Conservation (phyloP, 2,329 filamentous ascomycete genomes). For the Pseudogymnoascus sp. region DNA sequence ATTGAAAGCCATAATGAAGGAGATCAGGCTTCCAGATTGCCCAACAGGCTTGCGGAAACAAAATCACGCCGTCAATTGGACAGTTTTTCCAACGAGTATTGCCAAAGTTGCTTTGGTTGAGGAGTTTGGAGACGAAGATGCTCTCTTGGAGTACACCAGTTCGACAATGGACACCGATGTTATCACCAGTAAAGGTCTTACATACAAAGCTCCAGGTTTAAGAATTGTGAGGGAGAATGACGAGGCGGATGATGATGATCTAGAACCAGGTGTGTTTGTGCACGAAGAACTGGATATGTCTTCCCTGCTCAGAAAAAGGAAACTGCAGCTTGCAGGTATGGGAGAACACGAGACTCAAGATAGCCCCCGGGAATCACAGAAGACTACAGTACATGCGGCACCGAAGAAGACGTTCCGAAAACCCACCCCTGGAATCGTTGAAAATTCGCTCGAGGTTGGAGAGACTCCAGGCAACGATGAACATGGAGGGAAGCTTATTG, state of each 20-base stretch:
- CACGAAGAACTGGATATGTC: conserved; percentile 27
- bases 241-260: conserved; percentile 32
- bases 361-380: conserved; percentile 8
- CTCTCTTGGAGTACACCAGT: conserved; percentile 31
- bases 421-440: neutral
- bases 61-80: conserved; percentile 38
- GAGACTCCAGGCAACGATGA: neutral
- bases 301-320: conserved; percentile 35
- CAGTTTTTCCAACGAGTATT: conserved; percentile 33
- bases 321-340: conserved; percentile 20
- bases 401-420: neutral
- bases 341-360: conserved; percentile 1
- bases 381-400: neutral
- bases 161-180: conserved; percentile 22
- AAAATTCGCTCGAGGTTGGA: neutral
- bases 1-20: conserved; percentile 19
- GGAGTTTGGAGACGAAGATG: conserved; percentile 35
- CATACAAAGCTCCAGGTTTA: conserved; percentile 43
- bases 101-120: conserved; percentile 32
- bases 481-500: conserved; percentile 14
- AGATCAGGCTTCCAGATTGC: conserved; percentile 25
- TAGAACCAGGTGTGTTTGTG: conserved; percentile 24
- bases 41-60: conserved; percentile 37
- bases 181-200: conserved; percentile 34
- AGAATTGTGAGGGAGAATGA: conserved; percentile 36